phyloP scores from a whole-genome alignment of 768 basidiomycete species.

The Suillus subalutaceus region DNA sequence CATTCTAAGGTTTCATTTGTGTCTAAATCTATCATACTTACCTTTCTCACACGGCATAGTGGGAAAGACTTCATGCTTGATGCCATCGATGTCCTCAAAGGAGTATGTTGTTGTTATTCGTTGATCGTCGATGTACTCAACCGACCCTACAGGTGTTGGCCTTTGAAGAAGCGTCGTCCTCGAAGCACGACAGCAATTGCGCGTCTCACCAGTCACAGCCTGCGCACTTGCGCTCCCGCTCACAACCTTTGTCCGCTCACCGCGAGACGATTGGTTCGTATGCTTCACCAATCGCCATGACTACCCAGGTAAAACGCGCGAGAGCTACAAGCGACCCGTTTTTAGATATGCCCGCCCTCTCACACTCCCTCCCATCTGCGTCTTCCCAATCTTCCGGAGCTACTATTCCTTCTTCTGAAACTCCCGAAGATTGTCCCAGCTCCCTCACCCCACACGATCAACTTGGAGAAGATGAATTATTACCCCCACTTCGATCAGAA shows the following conservation, averaged over 20 bases:
- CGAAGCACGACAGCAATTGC: slow-evolving; percentile 34
- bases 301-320: slow-evolving; percentile 59
- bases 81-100: slow-evolving; percentile 88
- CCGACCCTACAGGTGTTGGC: slow-evolving; percentile 52
- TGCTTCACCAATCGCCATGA: slow-evolving; percentile 43
- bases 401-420: slow-evolving; percentile 36
- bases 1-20: slow-evolving; percentile 22
- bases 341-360: slow-evolving; percentile 66
- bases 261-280: slow-evolving; percentile 33
- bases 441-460: slow-evolving; percentile 37
- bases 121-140: slow-evolving; percentile 13
- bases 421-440: slow-evolving; percentile 44
- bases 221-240: slow-evolving; percentile 57
- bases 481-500: slow-evolving; percentile 37
- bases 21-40: slow-evolving; percentile 19
- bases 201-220: slow-evolving; percentile 42
- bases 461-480: slow-evolving; percentile 36
- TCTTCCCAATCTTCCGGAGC: slow-evolving; percentile 48
- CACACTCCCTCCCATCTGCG: slow-evolving; percentile 56
- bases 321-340: slow-evolving; percentile 83
- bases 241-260: slow-evolving; percentile 50
- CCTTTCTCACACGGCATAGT: slow-evolving; percentile 44
- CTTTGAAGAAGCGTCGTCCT: slow-evolving; percentile 67
- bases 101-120: slow-evolving; percentile 53
- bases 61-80: slow-evolving; percentile 95